These are phyloP conservation scores for Tricholoma terreum DNA, from an alignment of 768 basidiomycete genomes.

Conservation along the genomic window DNA sequence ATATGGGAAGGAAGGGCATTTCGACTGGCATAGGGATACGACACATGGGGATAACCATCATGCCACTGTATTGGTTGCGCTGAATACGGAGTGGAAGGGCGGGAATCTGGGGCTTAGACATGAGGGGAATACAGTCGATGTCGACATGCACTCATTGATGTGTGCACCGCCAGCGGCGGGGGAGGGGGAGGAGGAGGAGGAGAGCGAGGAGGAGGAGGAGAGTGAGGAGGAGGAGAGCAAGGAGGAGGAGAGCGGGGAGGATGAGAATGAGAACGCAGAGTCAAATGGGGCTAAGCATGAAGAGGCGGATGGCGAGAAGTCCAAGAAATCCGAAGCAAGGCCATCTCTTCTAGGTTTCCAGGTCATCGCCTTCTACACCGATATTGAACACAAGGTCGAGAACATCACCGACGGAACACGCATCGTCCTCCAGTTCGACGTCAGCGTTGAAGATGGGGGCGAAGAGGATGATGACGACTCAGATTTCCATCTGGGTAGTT, in stretches of 20 bases:
- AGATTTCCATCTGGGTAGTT: neutral
- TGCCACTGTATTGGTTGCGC: slow-evolving; percentile 14
- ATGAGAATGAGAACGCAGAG: no score
- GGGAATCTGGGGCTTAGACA: slow-evolving; percentile 14
- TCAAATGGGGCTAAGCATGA: no score
- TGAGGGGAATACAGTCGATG: slow-evolving; percentile 5
- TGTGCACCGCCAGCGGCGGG: no score
- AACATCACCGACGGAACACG: slow-evolving; percentile 13
- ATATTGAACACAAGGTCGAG: slow-evolving; percentile 18
- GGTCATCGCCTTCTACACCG: slow-evolving; percentile 16
- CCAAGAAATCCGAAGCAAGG: neutral
- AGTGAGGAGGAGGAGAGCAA: neutral
- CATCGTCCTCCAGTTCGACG: slow-evolving; percentile 16
- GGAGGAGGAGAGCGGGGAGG: neutral
- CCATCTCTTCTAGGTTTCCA: neutral
- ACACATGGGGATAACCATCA: slow-evolving; percentile 18
- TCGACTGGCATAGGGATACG: slow-evolving; percentile 19
- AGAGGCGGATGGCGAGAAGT: no score
- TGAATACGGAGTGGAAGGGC: slow-evolving; percentile 17
- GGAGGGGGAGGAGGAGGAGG: no score
- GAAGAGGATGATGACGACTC: neutral
- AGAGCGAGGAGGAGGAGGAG: no score
- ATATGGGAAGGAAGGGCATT: slow-evolving; percentile 17
- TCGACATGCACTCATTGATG: slow-evolving; percentile 3
- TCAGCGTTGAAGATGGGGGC: neutral